Conservation (phyloP, 2,329 filamentous ascomycete species). For the Coniochaeta sp. region DNA sequence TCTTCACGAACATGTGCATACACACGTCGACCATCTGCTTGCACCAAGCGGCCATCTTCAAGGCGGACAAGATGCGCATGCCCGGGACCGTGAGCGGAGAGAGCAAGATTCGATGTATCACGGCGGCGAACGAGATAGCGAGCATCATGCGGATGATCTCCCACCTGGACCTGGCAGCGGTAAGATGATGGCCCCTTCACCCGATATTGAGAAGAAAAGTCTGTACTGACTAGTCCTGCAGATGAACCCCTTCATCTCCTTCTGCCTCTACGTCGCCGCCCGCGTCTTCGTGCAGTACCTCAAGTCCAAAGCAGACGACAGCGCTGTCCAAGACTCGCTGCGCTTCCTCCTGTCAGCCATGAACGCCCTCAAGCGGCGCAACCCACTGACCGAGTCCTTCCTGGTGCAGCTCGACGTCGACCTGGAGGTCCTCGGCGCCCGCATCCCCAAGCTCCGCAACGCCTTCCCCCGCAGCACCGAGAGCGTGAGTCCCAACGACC, state of each 20-base stretch:
- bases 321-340: constrained; percentile 70
- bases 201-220: neutral
- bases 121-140: constrained; percentile 87
- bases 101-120: constrained; percentile 88
- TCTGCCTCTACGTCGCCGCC: constrained; percentile 92
- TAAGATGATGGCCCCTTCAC: constrained; percentile 37
- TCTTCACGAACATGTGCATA: constrained; percentile 95
- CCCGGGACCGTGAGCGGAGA: constrained; percentile 75
- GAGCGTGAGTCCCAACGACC: constrained; percentile 32
- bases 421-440: constrained; percentile 64
- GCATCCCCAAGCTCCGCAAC: constrained; percentile 49
- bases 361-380: constrained; percentile 79
- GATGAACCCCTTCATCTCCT: constrained; percentile 95
- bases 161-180: constrained; percentile 75
- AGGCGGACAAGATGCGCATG: constrained; percentile 82
- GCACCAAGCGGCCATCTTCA: constrained; percentile 98
- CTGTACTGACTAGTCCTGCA: constrained; percentile 26
- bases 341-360: constrained; percentile 87
- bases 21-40: constrained; percentile 94
- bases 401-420: constrained; percentile 90
- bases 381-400: constrained; percentile 90
- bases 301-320: constrained; percentile 87
- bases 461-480: constrained; percentile 47
- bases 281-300: constrained; percentile 94
- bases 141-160: constrained; percentile 94